phyloP scores from a whole-genome alignment of 1,284 basidiomycete species.

The Thecaphora thlaspeos region DNA sequence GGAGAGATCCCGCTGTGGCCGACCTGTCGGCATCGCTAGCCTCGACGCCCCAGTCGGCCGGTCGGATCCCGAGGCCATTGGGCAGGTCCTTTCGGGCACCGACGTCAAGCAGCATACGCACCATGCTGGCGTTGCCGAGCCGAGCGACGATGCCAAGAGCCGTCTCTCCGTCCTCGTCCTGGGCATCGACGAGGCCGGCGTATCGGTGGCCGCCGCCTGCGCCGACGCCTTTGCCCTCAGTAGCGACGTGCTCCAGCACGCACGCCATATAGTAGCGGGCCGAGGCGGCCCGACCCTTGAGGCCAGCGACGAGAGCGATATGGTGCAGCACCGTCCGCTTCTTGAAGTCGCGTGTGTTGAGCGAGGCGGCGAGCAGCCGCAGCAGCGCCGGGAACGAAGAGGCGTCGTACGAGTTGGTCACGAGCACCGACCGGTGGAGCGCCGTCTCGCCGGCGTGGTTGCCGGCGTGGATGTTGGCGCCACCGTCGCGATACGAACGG shows the following conservation, averaged over 20 bases:
- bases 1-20: not conserved
- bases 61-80: constrained; percentile 91
- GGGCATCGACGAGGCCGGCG: constrained; percentile 77
- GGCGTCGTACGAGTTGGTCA: constrained; percentile 80
- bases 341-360: constrained; percentile 87
- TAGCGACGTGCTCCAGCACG: constrained; percentile 70
- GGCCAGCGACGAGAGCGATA: constrained; percentile 82
- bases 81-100: constrained; percentile 85
- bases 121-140: constrained; percentile 84
- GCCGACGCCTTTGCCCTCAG: constrained; percentile 58
- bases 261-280: constrained; percentile 91
- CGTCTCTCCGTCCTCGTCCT: constrained; percentile 95
- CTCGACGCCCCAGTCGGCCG: constrained; percentile 75
- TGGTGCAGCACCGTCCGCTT: constrained; percentile 91
- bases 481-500: constrained; percentile 63
- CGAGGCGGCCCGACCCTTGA: constrained; percentile 78
- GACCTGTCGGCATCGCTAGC: constrained; percentile 5
- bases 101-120: constrained; percentile 83
- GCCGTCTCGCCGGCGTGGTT: constrained; percentile 94
- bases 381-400: constrained; percentile 72
- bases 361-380: constrained; percentile 67
- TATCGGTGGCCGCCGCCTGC: constrained; percentile 20
- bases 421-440: constrained; percentile 84
- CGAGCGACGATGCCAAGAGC: constrained; percentile 91
- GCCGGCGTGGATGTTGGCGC: constrained; percentile 52